Conservation (phyloP, 768 basidiomycete genomes). For the Leccinellum rugosiceps region DNA sequence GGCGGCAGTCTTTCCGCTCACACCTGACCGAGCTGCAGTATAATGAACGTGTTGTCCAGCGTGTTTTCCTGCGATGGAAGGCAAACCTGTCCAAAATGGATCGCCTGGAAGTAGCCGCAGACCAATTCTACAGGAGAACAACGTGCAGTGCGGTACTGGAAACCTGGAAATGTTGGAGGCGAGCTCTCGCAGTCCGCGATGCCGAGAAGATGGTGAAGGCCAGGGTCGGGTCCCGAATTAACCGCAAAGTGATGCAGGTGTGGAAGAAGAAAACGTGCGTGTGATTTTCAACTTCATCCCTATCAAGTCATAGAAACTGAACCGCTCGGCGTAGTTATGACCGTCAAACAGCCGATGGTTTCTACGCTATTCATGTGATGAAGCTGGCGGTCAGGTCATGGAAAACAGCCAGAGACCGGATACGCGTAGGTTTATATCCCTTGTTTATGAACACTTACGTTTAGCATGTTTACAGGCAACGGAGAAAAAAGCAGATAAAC, state of each 20-base stretch:
- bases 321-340: constrained; percentile 38
- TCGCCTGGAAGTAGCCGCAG: constrained; percentile 47
- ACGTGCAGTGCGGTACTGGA: constrained; percentile 38
- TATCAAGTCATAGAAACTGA: constrained; percentile 3
- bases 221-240: constrained; percentile 46
- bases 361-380: constrained; percentile 40
- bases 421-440: constrained; percentile 41
- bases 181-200: constrained; percentile 39
- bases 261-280: constrained; percentile 64
- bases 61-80: constrained; percentile 56
- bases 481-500: constrained; percentile 55
- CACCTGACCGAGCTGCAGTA: constrained; percentile 53
- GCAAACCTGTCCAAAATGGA: constrained; percentile 38
- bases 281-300: background rate
- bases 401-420: constrained; percentile 49
- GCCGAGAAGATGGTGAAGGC: constrained; percentile 44
- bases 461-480: constrained; percentile 41
- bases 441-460: background rate
- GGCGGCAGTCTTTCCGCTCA: constrained; percentile 58
- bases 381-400: constrained; percentile 51
- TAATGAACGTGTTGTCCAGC: constrained; percentile 39
- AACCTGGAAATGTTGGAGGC: constrained; percentile 61
- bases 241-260: constrained; percentile 42
- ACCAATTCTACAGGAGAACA: constrained; percentile 40
- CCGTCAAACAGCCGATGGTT: constrained; percentile 40